These are phyloP conservation scores for Knoxdaviesia proteae DNA, from an alignment of 2,329 filamentous ascomycete species.

Conservation along the genomic window DNA sequence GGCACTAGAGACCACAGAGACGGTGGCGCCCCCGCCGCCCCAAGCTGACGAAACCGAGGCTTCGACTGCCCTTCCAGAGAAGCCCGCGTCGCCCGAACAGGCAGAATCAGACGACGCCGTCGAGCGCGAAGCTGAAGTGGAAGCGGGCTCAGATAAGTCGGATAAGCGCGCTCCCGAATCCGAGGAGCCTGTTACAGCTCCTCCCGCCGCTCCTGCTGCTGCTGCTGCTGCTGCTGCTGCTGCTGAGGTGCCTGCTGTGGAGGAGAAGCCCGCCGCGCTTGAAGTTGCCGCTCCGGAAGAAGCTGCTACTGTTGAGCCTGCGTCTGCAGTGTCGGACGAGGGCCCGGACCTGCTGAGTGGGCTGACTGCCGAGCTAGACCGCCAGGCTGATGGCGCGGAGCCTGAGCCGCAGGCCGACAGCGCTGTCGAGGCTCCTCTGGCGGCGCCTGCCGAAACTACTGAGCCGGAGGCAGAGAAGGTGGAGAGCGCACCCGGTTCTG, in stretches of 20 bases:
- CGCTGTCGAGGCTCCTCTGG: constrained; percentile 5
- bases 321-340: too few species aligned
- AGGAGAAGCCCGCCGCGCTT: too few species aligned
- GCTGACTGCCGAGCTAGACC: too few species aligned
- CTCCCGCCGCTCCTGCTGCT: not conserved
- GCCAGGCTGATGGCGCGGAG: not conserved
- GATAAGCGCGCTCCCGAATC: not conserved
- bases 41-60: too few species aligned
- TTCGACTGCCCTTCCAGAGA: too few species aligned
- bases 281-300: too few species aligned
- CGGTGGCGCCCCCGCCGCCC: not conserved
- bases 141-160: not conserved
- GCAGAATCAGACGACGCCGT: not conserved
- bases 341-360: too few species aligned
- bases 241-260: not conserved
- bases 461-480: not conserved
- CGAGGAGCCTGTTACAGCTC: constrained; percentile 1
- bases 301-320: too few species aligned
- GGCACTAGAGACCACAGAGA: constrained; percentile 7
- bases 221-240: not conserved
- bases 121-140: not conserved
- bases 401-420: constrained; percentile 5
- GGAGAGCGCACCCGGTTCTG: constrained; percentile 6
- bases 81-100: too few species aligned
- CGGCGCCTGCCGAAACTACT: constrained; percentile 4